Conservation (phyloP, 495 filamentous ascomycete species). For the Stereocaulon alpinum region DNA sequence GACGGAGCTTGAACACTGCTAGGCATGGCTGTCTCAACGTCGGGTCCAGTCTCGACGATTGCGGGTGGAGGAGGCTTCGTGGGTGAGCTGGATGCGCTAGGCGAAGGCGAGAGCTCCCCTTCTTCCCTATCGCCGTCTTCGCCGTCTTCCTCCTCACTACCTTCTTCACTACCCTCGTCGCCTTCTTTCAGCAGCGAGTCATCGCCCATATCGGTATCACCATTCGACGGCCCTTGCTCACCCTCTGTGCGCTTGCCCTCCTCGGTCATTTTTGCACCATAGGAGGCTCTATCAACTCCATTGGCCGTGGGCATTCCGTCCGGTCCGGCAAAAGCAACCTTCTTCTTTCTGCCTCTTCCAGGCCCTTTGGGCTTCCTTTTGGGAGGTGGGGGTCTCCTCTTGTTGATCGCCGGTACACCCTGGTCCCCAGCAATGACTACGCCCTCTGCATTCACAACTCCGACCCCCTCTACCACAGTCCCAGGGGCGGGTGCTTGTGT, state of each 20-base stretch:
- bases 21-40: not conserved
- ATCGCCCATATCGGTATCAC: slow-evolving; percentile 34
- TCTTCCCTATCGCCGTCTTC: slow-evolving; percentile 27
- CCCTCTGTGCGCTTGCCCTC: slow-evolving; percentile 30
- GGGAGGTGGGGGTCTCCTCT: slow-evolving; percentile 60
- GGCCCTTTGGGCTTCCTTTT: slow-evolving; percentile 64
- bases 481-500: slow-evolving; percentile 44
- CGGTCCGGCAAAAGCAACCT: slow-evolving; percentile 43
- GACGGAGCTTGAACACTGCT: not conserved
- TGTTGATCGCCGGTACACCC: slow-evolving; percentile 36
- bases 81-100: slow-evolving; percentile 8
- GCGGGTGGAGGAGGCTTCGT: not conserved
- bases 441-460: slow-evolving; percentile 50
- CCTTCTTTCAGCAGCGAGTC: slow-evolving; percentile 35
- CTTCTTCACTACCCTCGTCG: slow-evolving; percentile 42
- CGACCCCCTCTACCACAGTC: slow-evolving; percentile 51
- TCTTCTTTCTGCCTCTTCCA: slow-evolving; percentile 60
- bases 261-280: slow-evolving; percentile 28
- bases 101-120: slow-evolving; percentile 23
- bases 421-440: slow-evolving; percentile 47
- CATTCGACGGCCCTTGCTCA: not conserved
- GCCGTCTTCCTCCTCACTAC: slow-evolving; percentile 46
- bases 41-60: not conserved
- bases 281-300: slow-evolving; percentile 22
- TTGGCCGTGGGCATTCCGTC: slow-evolving; percentile 23